phyloP scores from a whole-genome alignment of 208 protist genomes.

The Porcisia deanei region DNA sequence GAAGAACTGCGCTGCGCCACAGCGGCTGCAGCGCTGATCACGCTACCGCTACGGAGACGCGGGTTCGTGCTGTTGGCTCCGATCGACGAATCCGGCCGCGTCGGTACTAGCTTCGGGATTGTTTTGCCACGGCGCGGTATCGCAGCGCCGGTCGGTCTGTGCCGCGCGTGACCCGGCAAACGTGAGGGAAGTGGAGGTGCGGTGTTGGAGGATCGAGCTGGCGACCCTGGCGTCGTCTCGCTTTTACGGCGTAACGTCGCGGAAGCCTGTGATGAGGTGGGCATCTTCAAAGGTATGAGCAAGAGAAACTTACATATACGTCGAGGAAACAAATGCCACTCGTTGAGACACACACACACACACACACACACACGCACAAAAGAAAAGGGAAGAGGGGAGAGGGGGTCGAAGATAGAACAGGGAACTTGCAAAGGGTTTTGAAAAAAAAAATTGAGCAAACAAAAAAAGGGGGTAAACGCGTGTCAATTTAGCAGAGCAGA shows the following conservation, averaged over 20 bases:
- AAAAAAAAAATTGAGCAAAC: neutral
- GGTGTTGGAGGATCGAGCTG: neutral
- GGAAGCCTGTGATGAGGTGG: slow-evolving; percentile 10
- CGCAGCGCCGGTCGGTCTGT: neutral
- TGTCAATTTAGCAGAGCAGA: neutral
- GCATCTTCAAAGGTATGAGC: neutral
- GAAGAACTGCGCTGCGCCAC: slow-evolving; percentile 32
- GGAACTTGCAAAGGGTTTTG: neutral
- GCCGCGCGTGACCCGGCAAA: neutral
- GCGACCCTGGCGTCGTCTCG: neutral
- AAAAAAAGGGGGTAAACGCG: neutral
- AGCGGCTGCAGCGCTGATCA: slow-evolving; percentile 33
- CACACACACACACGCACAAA: neutral
- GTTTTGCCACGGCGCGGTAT: neutral
- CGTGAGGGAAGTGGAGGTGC: slow-evolving; percentile 8
- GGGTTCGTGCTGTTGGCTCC: slow-evolving; percentile 57
- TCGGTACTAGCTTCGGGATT: slow-evolving; percentile 27
- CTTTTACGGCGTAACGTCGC: neutral
- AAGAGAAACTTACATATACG: neutral
- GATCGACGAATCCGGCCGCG: slow-evolving; percentile 56
- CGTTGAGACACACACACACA: neutral
- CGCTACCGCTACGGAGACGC: slow-evolving; percentile 38
- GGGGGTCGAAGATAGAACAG: neutral
- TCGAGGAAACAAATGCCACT: neutral
- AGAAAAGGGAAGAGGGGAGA: neutral